A percentile compares a stretch with the other conserved stretches of the same genome.
These are phyloP conservation scores for Wickerhamiella galacta DNA, from an alignment of 805 yeast species.

Conservation along the genomic window DNA sequence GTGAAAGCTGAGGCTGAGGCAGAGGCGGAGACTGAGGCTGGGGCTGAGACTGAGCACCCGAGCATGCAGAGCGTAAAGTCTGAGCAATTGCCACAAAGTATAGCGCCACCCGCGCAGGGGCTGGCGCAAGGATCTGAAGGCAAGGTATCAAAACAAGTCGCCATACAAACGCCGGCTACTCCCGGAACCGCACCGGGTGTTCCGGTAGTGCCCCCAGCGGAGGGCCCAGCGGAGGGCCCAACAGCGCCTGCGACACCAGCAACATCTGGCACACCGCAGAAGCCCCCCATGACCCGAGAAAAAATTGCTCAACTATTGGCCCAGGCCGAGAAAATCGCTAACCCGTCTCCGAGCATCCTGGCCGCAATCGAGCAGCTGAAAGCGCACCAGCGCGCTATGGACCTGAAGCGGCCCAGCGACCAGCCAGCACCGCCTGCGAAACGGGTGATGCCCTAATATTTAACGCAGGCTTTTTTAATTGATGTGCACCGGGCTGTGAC, in stretches of 20 bases:
- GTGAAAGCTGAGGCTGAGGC: too few species aligned
- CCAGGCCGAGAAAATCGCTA: conserved; percentile 22
- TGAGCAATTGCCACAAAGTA: too few species aligned
- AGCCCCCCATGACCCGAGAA: conserved; percentile 16
- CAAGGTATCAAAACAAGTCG: too few species aligned
- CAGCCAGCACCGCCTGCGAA: too few species aligned
- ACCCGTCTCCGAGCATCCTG: conserved; percentile 21
- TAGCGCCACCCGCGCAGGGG: too few species aligned
- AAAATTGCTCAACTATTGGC: conserved; percentile 22
- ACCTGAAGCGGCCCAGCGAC: conserved; percentile 10
- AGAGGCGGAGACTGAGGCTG: too few species aligned
- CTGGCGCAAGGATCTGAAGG: too few species aligned
- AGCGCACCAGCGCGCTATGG: conserved; percentile 18
- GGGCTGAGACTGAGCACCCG: too few species aligned
- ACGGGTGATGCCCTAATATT: too few species aligned
- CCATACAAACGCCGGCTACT: neutral
- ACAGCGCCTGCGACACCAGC: conserved; percentile 3
- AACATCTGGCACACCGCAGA: conserved; percentile 2
- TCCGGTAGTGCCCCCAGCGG: conserved; percentile 4
- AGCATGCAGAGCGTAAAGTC: too few species aligned
- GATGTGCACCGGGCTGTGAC: too few species aligned
- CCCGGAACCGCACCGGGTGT: conserved; percentile 2
- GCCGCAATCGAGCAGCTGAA: conserved; percentile 22
- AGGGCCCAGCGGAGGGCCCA: conserved; percentile 5
- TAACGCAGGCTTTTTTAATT: too few species aligned